Conservation (phyloP, 106 monocot genomes). For the Allium fistulosum region DNA sequence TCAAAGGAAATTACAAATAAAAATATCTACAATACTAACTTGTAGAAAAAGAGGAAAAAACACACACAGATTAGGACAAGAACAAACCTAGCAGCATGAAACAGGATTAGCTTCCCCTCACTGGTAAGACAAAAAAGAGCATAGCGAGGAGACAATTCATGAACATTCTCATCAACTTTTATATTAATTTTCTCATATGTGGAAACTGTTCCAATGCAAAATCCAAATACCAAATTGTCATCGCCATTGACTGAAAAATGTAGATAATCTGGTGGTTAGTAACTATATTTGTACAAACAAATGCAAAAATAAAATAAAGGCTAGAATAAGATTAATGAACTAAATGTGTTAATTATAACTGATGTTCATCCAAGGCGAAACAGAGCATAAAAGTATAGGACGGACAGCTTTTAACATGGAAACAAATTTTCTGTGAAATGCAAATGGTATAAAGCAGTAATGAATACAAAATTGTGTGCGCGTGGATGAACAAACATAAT, state of each 20-base stretch:
- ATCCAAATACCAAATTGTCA: constrained; percentile 79
- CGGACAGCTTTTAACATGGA: no score
- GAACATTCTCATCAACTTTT: constrained; percentile 24
- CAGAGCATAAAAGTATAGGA: no score
- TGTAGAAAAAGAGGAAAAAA: neutral
- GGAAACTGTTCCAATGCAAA: constrained; percentile 65
- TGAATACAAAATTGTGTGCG: no score
- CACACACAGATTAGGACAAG: neutral
- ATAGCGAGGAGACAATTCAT: constrained; percentile 58
- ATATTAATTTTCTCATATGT: constrained; percentile 65
- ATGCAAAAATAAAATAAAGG: no score
- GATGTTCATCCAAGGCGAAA: no score
- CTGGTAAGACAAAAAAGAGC: constrained; percentile 67
- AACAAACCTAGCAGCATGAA: constrained; percentile 61
- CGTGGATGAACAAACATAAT: no score
- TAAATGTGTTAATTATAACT: no score
- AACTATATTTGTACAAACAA: no score
- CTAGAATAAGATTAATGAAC: no score
- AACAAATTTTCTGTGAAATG: no score
- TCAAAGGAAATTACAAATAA: constrained; percentile 4
- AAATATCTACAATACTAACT: neutral
- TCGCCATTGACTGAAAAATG: constrained; percentile 70
- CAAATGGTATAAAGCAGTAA: no score
- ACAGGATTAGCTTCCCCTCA: constrained; percentile 86
- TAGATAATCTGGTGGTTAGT: no score